Evolutionary conservation across 164 flowering plant species (phyloP).

Genomic region (Annona squamosa): DNA sequence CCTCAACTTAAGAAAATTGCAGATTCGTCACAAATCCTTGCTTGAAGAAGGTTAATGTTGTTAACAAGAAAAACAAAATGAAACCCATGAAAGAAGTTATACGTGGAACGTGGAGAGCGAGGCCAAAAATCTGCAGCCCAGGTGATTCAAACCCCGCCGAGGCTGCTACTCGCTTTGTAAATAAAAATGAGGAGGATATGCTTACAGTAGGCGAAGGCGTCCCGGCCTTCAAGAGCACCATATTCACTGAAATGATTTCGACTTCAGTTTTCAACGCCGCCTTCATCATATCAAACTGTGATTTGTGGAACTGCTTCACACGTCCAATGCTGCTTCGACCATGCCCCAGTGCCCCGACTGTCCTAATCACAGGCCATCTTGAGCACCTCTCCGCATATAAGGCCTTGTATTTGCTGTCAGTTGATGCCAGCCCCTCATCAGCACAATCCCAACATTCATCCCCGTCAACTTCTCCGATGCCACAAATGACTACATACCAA

Average conservation of each 20-base stretch:
- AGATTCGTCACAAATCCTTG: slow-evolving; percentile 98
- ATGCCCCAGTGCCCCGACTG: slow-evolving; percentile 84
- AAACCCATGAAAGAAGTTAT: too few species aligned
- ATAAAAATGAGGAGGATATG: background rate
- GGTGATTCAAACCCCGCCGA: too few species aligned
- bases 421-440: slow-evolving; percentile 94
- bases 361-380: slow-evolving; percentile 83
- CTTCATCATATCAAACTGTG: slow-evolving; percentile 92
- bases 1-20: slow-evolving; percentile 98
- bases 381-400: slow-evolving; percentile 84
- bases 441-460: slow-evolving; percentile 75
- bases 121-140: too few species aligned
- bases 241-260: slow-evolving; percentile 80
- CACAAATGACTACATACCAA: slow-evolving; percentile 64
- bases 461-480: slow-evolving; percentile 44
- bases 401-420: slow-evolving; percentile 54
- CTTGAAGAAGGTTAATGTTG: background rate
- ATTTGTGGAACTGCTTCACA: slow-evolving; percentile 60
- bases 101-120: too few species aligned
- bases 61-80: too few species aligned
- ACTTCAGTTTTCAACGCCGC: slow-evolving; percentile 80
- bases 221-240: slow-evolving; percentile 84
- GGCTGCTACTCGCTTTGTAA: too few species aligned
- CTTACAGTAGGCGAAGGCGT: slow-evolving; percentile 91
- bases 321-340: slow-evolving; percentile 91